A percentile compares a stretch with the other conserved stretches of the same genome.
Conservation (phyloP, 805 yeast species). For the Isabelozyma heimii region DNA sequence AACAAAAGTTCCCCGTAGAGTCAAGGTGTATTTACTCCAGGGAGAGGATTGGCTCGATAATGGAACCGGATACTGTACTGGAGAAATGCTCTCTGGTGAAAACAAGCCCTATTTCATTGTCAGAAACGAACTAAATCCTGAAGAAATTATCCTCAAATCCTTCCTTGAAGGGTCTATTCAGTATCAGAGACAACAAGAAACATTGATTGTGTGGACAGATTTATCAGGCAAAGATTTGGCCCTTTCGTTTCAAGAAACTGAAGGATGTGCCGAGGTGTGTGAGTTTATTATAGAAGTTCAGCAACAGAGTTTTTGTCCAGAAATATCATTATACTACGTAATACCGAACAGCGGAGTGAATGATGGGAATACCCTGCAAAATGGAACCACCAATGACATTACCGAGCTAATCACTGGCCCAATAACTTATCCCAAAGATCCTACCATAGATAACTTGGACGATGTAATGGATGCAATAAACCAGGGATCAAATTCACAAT, state of each 20-base stretch:
- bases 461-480: conserved; percentile 55
- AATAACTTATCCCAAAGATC: conserved; percentile 60
- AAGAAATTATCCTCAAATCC: conserved; percentile 60
- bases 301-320: conserved; percentile 51
- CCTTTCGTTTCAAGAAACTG: conserved; percentile 84
- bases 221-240: conserved; percentile 74
- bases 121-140: conserved; percentile 61
- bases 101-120: conserved; percentile 64
- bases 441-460: conserved; percentile 49
- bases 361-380: conserved; percentile 22
- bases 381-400: conserved; percentile 40
- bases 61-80: conserved; percentile 89
- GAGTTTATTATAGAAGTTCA: conserved; percentile 75
- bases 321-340: conserved; percentile 62
- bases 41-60: conserved; percentile 87
- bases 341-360: conserved; percentile 52
- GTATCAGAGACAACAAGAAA: conserved; percentile 92
- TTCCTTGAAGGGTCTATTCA: conserved; percentile 72
- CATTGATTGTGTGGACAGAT: conserved; percentile 93
- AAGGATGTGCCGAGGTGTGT: conserved; percentile 82
- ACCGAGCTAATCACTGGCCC: conserved; percentile 84
- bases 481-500: conserved; percentile 60
- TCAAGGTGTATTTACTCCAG: conserved; percentile 81
- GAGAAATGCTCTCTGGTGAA: conserved; percentile 47
- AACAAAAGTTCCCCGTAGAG: conserved; percentile 60